Conservation (phyloP, 768 basidiomycete species). For the Lactarius quietus region DNA sequence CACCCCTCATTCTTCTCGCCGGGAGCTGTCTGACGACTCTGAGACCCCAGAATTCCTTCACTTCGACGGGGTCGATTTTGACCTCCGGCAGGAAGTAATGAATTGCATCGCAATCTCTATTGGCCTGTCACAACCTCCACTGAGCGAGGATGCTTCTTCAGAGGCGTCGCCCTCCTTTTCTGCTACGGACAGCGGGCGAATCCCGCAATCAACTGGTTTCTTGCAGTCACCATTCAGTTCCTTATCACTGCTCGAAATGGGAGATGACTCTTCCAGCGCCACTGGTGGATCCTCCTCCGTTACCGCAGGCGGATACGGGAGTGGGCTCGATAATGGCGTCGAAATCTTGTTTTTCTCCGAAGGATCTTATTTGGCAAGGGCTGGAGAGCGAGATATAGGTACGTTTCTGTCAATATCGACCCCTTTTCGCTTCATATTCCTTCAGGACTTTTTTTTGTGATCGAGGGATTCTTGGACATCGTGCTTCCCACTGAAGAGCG, state of each 20-base stretch:
- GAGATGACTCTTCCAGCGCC: slow-evolving; percentile 64
- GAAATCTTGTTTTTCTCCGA: slow-evolving; percentile 92
- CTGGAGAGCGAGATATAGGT: slow-evolving; percentile 89
- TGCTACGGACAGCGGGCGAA: slow-evolving; percentile 42
- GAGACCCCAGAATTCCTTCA: slow-evolving; percentile 25
- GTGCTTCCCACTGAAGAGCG: slow-evolving; percentile 54
- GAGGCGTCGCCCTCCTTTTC: slow-evolving; percentile 63
- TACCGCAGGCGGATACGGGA: slow-evolving; percentile 54
- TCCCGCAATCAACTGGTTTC: slow-evolving; percentile 27
- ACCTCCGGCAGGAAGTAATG: slow-evolving; percentile 96
- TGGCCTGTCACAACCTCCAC: slow-evolving; percentile 83
- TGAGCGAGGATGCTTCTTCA: slow-evolving; percentile 62
- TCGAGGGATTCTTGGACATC: slow-evolving; percentile 95
- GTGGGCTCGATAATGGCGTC: slow-evolving; percentile 91
- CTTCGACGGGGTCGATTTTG: slow-evolving; percentile 68
- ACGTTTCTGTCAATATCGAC: slow-evolving; percentile 13
- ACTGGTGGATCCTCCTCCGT: slow-evolving; percentile 55
- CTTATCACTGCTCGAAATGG: slow-evolving; percentile 64
- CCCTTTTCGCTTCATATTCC: background rate
- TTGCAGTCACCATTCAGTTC: slow-evolving; percentile 71
- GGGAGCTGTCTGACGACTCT: slow-evolving; percentile 14
- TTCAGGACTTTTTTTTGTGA: slow-evolving; percentile 85
- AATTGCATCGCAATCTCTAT: slow-evolving; percentile 97
- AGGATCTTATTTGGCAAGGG: slow-evolving; percentile 80
- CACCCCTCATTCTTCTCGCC: slow-evolving; percentile 19